A percentile compares a stretch with the other conserved stretches of the same genome.
phyloP scores from a whole-genome alignment of 148 eudicot genomes.

The Polygonum aviculare region DNA sequence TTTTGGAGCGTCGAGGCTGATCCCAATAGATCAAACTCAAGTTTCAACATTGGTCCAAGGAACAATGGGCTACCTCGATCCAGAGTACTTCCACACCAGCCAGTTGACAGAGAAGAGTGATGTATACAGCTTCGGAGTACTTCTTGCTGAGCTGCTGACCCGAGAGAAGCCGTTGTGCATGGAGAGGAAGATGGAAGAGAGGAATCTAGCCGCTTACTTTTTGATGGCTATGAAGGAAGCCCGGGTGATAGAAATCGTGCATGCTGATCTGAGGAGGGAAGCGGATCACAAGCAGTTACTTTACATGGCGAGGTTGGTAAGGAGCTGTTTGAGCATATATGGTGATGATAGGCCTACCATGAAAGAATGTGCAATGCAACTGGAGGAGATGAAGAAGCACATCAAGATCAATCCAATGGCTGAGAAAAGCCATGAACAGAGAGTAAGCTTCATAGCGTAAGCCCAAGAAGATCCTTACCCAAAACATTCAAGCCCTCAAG shows the following conservation, averaged over 20 bases:
- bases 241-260: background rate
- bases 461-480: background rate
- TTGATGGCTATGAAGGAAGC: background rate
- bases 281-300: background rate
- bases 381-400: background rate
- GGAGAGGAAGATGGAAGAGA: background rate
- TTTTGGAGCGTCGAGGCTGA: background rate
- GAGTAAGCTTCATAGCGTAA: background rate
- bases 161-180: background rate
- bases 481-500: background rate
- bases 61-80: background rate
- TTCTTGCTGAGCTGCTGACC: background rate
- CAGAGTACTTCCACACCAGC: background rate
- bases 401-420: background rate
- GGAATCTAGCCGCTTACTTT: background rate
- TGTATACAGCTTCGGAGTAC: background rate
- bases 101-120: constrained; percentile 1
- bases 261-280: background rate
- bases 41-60: background rate
- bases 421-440: background rate
- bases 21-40: background rate
- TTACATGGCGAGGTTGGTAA: background rate
- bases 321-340: background rate
- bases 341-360: background rate
- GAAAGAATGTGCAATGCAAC: background rate